A percentile compares a stretch with the other conserved stretches of the same genome.
Evolutionary conservation across 129 eudicot genomes (phyloP).

Genomic region (Saussurea involucrata): DNA sequence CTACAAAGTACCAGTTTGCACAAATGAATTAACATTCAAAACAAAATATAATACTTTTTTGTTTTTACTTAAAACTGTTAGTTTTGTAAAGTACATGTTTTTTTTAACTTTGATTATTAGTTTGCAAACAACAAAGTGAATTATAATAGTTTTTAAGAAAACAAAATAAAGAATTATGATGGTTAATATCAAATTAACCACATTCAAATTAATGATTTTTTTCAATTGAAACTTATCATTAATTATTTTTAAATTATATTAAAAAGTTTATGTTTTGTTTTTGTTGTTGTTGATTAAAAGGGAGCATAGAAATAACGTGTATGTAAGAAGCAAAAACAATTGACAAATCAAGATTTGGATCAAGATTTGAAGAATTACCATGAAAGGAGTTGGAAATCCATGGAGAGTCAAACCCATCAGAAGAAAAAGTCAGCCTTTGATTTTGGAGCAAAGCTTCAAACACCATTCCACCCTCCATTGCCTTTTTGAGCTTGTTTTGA

Average conservation of each 20-base stretch:
- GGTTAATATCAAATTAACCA: not conserved
- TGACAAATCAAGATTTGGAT: not conserved
- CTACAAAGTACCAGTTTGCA: not conserved
- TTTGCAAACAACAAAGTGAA: not conserved
- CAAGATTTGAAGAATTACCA: slow-evolving; percentile 35
- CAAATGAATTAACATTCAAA: not conserved
- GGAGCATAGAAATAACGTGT: not conserved
- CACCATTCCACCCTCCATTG: slow-evolving; percentile 51
- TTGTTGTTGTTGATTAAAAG: not conserved
- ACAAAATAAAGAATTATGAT: not conserved
- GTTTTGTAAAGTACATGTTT: not conserved
- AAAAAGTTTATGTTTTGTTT: not conserved
- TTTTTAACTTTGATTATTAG: not conserved
- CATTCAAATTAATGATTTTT: not conserved
- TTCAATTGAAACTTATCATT: not conserved
- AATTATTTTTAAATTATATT: not conserved
- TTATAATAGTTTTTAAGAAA: not conserved
- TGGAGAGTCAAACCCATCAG: slow-evolving; percentile 48
- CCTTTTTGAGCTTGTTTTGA: slow-evolving; percentile 1
- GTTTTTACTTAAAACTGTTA: not conserved
- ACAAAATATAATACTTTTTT: not conserved
- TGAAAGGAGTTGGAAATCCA: slow-evolving; percentile 67
- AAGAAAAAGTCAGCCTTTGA: slow-evolving; percentile 41
- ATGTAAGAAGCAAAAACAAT: not conserved
- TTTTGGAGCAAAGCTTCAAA: slow-evolving; percentile 52